Percentiles rank a stretch among this genome's conserved stretches.
These are phyloP conservation scores for Musa balbisiana DNA, from an alignment of 202 grass and related monocot genomes.

Conservation along the genomic window DNA sequence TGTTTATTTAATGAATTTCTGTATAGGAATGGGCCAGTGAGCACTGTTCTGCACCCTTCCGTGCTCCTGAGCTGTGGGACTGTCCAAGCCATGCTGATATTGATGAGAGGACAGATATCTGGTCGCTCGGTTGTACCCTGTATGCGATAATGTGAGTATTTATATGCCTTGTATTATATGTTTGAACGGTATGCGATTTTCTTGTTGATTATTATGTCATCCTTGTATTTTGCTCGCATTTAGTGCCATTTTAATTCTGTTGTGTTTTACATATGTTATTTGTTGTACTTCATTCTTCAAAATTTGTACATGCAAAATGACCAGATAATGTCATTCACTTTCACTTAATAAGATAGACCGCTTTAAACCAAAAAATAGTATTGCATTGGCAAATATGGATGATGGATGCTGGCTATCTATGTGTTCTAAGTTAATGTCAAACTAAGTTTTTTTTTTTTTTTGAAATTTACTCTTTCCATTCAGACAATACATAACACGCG, in stretches of 20 bases:
- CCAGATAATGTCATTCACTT: too few relatives aligned
- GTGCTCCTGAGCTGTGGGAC: conserved; percentile 95
- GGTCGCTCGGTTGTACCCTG: conserved; percentile 92
- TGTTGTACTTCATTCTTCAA: too few relatives aligned
- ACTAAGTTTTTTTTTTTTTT: too few relatives aligned
- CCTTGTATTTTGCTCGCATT: background rate
- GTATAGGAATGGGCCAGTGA: conserved; percentile 91
- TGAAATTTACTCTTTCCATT: too few relatives aligned
- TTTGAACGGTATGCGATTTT: background rate
- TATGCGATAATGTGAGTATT: conserved; percentile 91
- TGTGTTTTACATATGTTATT: too few relatives aligned
- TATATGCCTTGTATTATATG: background rate
- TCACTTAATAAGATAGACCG: too few relatives aligned
- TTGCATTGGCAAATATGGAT: too few relatives aligned
- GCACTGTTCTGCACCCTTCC: conserved; percentile 92
- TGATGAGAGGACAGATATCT: conserved; percentile 94
- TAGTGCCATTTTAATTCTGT: background rate
- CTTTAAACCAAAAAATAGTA: too few relatives aligned
- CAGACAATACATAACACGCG: too few relatives aligned
- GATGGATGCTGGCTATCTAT: too few relatives aligned
- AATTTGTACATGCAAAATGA: too few relatives aligned
- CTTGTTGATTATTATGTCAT: background rate
- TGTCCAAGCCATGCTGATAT: conserved; percentile 84
- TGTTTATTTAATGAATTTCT: conserved; percentile 18
- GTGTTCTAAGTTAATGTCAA: too few relatives aligned